Conservation (phyloP, 495 filamentous ascomycete genomes). For the Lophiostoma macrostomum region DNA sequence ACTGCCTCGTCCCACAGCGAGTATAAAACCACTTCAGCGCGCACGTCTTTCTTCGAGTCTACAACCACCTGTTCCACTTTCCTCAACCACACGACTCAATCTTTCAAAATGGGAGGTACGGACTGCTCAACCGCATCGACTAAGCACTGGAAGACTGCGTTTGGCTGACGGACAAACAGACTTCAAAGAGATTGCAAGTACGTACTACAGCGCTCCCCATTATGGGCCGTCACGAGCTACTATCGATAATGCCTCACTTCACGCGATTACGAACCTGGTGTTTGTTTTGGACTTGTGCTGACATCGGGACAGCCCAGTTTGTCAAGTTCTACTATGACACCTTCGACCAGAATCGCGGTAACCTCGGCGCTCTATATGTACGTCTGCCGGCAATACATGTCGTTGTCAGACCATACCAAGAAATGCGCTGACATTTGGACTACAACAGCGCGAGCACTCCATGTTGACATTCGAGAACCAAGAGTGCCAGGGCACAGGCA, state of each 20-base stretch:
- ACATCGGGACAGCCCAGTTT: slow-evolving; percentile 56
- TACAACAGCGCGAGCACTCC: slow-evolving; percentile 69
- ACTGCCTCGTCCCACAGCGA: background rate
- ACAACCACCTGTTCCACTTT: background rate
- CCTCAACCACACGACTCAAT: background rate
- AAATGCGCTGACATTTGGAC: background rate
- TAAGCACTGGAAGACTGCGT: slow-evolving; percentile 9
- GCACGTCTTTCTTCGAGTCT: too few species aligned
- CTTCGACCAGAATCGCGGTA: slow-evolving; percentile 66
- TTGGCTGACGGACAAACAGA: slow-evolving; percentile 40
- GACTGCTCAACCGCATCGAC: too few species aligned
- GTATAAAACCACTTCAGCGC: too few species aligned
- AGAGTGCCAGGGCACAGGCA: slow-evolving; percentile 53
- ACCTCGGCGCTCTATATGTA: slow-evolving; percentile 76
- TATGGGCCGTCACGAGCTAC: too few species aligned
- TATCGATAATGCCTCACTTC: too few species aligned
- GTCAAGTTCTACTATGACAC: slow-evolving; percentile 82
- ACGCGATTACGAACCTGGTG: too few species aligned
- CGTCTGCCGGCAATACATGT: slow-evolving; percentile 27
- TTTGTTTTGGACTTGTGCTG: too few species aligned
- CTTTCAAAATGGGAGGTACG: slow-evolving; percentile 20
- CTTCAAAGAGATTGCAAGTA: slow-evolving; percentile 56
- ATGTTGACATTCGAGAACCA: slow-evolving; percentile 88
- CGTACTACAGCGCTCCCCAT: slow-evolving; percentile 22
- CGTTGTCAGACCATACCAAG: background rate